Percentiles rank a stretch among this genome's conserved stretches.
Evolutionary conservation across 2,329 filamentous ascomycete genomes (phyloP).

Genomic region (Fusarium sp.): DNA sequence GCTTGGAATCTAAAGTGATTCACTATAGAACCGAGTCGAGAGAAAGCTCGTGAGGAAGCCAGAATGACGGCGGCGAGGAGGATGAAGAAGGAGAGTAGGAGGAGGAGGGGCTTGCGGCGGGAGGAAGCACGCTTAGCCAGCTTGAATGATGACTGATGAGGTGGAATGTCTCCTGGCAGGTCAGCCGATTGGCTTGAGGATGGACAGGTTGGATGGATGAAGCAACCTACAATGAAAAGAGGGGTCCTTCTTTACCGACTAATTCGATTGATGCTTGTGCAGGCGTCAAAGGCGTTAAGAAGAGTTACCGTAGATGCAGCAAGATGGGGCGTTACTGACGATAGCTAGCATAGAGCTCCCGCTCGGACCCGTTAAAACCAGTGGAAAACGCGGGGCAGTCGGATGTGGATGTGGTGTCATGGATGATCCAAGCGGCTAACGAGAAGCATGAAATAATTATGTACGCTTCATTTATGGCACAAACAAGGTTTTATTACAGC

Average conservation of each 20-base stretch:
- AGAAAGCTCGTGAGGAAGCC: slow-evolving; percentile 72
- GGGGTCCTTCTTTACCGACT: slow-evolving; percentile 27
- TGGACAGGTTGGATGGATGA: slow-evolving; percentile 13
- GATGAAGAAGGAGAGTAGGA: slow-evolving; percentile 65
- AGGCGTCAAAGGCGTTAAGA: slow-evolving; percentile 21
- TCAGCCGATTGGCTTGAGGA: slow-evolving; percentile 44
- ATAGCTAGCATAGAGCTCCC: slow-evolving; percentile 28
- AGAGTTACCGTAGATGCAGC: slow-evolving; percentile 34
- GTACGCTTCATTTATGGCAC: slow-evolving; percentile 1
- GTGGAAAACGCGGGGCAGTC: slow-evolving; percentile 46
- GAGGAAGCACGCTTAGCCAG: slow-evolving; percentile 48
- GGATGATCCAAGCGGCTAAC: slow-evolving; percentile 33
- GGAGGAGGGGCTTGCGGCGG: slow-evolving; percentile 48
- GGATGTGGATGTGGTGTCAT: slow-evolving; percentile 35
- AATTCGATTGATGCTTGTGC: slow-evolving; percentile 29
- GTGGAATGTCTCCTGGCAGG: slow-evolving; percentile 22
- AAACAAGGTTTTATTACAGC: not conserved
- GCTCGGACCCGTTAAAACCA: slow-evolving; percentile 24
- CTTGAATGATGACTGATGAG: slow-evolving; percentile 35
- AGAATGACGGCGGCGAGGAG: slow-evolving; percentile 74
- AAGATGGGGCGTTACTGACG: slow-evolving; percentile 36
- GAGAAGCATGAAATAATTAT: slow-evolving; percentile 9
- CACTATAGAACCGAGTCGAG: slow-evolving; percentile 70
- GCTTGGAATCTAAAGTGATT: slow-evolving; percentile 64
- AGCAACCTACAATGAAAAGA: slow-evolving; percentile 37